Base-by-base conservation (phyloP, 2,329 filamentous ascomycete species). In the Spiromastix sp. region DNA sequence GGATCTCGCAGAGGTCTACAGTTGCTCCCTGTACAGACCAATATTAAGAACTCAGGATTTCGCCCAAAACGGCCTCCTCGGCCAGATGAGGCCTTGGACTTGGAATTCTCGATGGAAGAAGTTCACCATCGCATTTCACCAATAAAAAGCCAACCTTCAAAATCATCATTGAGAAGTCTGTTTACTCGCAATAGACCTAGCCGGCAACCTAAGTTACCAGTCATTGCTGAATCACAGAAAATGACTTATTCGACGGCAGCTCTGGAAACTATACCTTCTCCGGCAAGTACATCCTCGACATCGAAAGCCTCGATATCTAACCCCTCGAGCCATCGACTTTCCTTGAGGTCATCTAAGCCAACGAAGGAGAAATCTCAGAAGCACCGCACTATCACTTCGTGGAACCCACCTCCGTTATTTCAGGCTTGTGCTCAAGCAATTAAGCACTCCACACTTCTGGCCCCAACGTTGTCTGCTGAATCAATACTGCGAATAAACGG, bases 381-480 rank as follows among this genome's bases (percentile, higher is more conserved):
- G 25, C 27, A 43, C 2, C 43, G 44, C 7, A 43, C 42, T n/a
- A 46, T 36, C 47, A 55, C 48, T 38, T 50, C 48, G 9, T 84
- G 78, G 78, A 71, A 74, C 37, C 72, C 79, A 11, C 83, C 85
- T 5, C 83, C 85, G 2, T 63, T 95, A 9, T 93, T 87, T 55
- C 82, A 93, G 55, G 85, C 84, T 9, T 93, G 86, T 53, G 81
- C 84, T 0, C 86, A 93, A 57, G 77, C 85, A 2, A 71, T 85
- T 45, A 86, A 82, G 50, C 75, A 91, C 55, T 77, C 75, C 8
- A 76, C 72, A 11, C 65, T 93, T 3, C 72, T 78, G 17, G 72
- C 81, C 11, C 79, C 80, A 24, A 73, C 71, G 2, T 60, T 81
- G 8, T 74, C 81, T 1, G 72, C 80, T 2, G 86, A 93, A 41